Percentiles rank a stretch among this genome's conserved stretches.
phyloP scores from a whole-genome alignment of 306 rosid genomes.

The Prunus mira region DNA sequence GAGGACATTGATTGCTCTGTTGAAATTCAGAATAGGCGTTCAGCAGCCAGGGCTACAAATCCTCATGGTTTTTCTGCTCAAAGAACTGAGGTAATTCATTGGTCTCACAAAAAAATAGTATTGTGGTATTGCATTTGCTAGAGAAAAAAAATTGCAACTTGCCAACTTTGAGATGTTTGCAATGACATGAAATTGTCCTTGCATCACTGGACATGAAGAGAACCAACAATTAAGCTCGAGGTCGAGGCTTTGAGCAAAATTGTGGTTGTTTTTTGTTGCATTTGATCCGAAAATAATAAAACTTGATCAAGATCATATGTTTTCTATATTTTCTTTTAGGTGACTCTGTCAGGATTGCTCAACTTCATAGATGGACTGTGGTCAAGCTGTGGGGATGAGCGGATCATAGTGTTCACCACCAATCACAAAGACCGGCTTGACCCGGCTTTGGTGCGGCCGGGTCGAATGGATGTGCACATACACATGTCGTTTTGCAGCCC shows the following conservation, averaged over 20 bases:
- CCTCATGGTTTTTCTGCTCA: neutral
- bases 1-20: conserved; percentile 31
- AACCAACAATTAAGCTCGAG: too few relatives aligned
- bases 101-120: too few relatives aligned
- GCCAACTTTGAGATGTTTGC: too few relatives aligned
- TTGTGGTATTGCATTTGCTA: too few relatives aligned
- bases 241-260: too few relatives aligned
- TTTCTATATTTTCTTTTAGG: neutral
- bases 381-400: conserved; percentile 39
- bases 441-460: conserved; percentile 32
- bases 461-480: conserved; percentile 37
- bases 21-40: conserved; percentile 13
- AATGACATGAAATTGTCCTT: too few relatives aligned
- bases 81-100: neutral
- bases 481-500: conserved; percentile 34
- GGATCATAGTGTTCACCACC: conserved; percentile 36
- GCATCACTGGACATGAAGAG: too few relatives aligned
- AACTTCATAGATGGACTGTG: conserved; percentile 36
- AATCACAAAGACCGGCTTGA: conserved; percentile 27
- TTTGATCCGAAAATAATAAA: too few relatives aligned
- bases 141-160: too few relatives aligned
- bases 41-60: neutral
- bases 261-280: too few relatives aligned
- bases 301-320: too few relatives aligned
- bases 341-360: conserved; percentile 32